phyloP scores from a whole-genome alignment of 2,329 filamentous ascomycete species.

The Magnaporthales sp. region DNA sequence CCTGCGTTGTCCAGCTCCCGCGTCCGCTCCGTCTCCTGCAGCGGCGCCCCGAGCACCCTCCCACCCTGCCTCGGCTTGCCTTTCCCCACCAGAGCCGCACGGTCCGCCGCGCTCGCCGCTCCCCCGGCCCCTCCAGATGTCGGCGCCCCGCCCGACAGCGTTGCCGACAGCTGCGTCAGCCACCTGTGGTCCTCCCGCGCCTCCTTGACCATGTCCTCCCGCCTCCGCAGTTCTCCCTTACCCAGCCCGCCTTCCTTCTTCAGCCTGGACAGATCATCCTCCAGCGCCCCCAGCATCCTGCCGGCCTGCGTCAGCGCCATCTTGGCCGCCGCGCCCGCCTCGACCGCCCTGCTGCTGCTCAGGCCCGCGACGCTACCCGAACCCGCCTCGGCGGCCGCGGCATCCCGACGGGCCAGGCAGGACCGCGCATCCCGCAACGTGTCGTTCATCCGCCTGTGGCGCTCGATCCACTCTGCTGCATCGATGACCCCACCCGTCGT shows the following conservation, averaged over 20 bases:
- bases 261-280: conserved; percentile 54
- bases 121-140: conserved; percentile 34
- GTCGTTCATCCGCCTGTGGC: conserved; percentile 65
- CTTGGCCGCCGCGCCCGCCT: conserved; percentile 68
- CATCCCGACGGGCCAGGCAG: conserved; percentile 60
- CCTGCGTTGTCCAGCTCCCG: conserved; percentile 69
- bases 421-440: conserved; percentile 59
- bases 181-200: conserved; percentile 68
- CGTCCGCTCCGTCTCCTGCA: conserved; percentile 68
- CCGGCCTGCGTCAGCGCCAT: conserved; percentile 61
- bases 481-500: conserved; percentile 33
- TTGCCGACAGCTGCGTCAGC: conserved; percentile 63
- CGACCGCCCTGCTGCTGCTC: conserved; percentile 34
- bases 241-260: conserved; percentile 50
- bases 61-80: conserved; percentile 27
- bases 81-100: conserved; percentile 38
- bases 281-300: conserved; percentile 52
- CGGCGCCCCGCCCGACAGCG: conserved; percentile 33
- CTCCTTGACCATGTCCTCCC: conserved; percentile 60
- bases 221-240: conserved; percentile 64
- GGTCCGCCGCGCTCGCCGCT: conserved; percentile 39
- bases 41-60: conserved; percentile 62
- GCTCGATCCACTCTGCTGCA: conserved; percentile 66
- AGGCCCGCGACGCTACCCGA: conserved; percentile 27
- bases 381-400: conserved; percentile 31